These are phyloP conservation scores for Daldinia vernicosa DNA, from an alignment of 495 filamentous ascomycete genomes.

Conservation along the genomic window DNA sequence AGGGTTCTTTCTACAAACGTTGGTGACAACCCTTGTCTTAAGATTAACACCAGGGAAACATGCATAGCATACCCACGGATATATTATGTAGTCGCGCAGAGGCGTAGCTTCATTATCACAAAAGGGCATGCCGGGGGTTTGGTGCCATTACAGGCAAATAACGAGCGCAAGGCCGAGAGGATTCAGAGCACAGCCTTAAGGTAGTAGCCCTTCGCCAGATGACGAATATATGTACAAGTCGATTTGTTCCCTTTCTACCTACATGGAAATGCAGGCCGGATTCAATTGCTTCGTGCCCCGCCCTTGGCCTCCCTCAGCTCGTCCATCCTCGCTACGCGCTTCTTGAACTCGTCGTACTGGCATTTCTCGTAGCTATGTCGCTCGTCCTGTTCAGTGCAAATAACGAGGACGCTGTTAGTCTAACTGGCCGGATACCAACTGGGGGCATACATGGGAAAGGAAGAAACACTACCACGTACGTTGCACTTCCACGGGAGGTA, in stretches of 20 bases:
- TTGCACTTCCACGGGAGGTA: conserved; percentile 98
- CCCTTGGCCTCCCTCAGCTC: conserved; percentile 89
- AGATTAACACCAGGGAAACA: background rate
- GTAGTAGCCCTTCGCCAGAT: background rate
- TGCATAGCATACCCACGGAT: background rate
- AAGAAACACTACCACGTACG: conserved; percentile 63
- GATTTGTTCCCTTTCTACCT: conserved; percentile 1
- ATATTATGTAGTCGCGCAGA: background rate
- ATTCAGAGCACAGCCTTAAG: background rate
- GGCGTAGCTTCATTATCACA: background rate
- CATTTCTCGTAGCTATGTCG: conserved; percentile 98
- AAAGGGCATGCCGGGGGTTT: background rate
- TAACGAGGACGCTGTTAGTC: conserved; percentile 11
- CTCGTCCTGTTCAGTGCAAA: conserved; percentile 70
- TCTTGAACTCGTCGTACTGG: conserved; percentile 99
- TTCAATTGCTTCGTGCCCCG: conserved; percentile 87
- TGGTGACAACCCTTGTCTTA: background rate
- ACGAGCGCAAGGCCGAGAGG: conserved; percentile 2
- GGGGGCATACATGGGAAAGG: background rate
- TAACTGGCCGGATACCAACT: background rate
- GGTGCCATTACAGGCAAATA: background rate
- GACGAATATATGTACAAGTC: background rate
- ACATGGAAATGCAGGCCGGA: background rate
- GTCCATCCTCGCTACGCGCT: conserved; percentile 97
- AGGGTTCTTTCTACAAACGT: background rate